Evolutionary conservation across 169 alveolate species (phyloP), one percentile per base, ranked within the genome.

Genomic region (Amoebophrya sp.): DNA sequence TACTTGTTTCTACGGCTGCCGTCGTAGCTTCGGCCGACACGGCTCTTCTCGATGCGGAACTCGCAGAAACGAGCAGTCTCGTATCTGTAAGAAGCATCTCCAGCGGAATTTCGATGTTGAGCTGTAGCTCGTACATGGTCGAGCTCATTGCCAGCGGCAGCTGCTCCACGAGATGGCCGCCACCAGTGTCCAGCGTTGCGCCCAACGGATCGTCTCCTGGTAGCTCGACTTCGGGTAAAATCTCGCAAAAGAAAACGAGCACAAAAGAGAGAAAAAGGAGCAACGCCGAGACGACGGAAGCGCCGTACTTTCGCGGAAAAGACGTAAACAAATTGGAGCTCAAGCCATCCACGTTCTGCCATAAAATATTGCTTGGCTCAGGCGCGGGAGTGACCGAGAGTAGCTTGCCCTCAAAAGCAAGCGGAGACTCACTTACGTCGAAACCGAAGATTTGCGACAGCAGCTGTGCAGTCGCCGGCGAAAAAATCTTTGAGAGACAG

Each of bases 271-370:
- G 33, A 36, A 65, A 65, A 29, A 65, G 83, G 39, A 65, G n/a
- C 33, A 65, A 10, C 12, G 36, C 83, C 33, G 83, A 1, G 36
- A 18, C 83, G 39, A 65, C n/a, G 83, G 36, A 26, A 10, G 83
- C 83, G 36, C 83, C 83, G 33, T 65, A 65, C 83, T 26, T 65
- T 65, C 83, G 83, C 83, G 83, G 83, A 26, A 65, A 65, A 6
- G 83, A 29, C 26, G 18, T 65, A 36, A 65, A 65, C 3, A 65
- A 65, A 36, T 65, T 65, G 83, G 18, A 29, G 10, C 38, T 29
- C 83, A 65, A 36, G 2, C 83, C 83, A 36, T 65, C 83, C 83
- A 65, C 83, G 26, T 65, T 65, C 26, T 65, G 39, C 83, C 83
- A 65, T 10, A 65, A 36, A 10, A 65, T 6, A 36, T 65, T 65